A percentile compares a stretch with the other conserved stretches of the same genome.
phyloP scores from a whole-genome alignment of 1,139 yeast genomes.

The Tardiomyces depauwii region DNA sequence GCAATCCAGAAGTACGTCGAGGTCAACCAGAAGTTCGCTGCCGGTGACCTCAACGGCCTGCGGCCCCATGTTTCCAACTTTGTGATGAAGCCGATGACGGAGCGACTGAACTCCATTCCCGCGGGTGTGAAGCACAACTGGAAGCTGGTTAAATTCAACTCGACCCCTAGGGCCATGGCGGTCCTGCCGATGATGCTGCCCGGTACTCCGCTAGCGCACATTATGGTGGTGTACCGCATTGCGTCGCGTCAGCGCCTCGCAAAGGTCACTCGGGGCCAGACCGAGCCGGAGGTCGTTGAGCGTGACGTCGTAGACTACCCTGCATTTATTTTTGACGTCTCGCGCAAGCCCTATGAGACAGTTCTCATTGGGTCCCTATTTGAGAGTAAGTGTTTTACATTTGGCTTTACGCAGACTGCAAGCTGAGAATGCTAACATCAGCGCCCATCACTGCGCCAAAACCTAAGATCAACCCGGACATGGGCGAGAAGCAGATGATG shows the following conservation, averaged over 20 bases:
- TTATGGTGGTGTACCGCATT: slow-evolving; percentile 70
- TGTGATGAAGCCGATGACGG: slow-evolving; percentile 47
- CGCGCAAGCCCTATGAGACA: slow-evolving; percentile 43
- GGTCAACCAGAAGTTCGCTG: slow-evolving; percentile 59
- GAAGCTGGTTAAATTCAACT: slow-evolving; percentile 62
- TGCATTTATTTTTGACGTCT: slow-evolving; percentile 68
- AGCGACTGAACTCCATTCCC: slow-evolving; percentile 48
- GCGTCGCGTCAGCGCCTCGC: slow-evolving; percentile 61
- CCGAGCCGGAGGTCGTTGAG: slow-evolving; percentile 35
- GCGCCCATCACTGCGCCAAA: neutral
- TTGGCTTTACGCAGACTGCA: neutral
- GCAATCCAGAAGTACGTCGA: slow-evolving; percentile 57
- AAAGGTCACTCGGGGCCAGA: slow-evolving; percentile 27
- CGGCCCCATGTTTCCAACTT: slow-evolving; percentile 42
- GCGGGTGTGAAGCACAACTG: slow-evolving; percentile 50
- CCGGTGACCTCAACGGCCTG: slow-evolving; percentile 29
- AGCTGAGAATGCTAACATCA: neutral
- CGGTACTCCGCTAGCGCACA: slow-evolving; percentile 45
- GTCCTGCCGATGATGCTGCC: slow-evolving; percentile 61
- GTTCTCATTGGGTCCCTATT: slow-evolving; percentile 72
- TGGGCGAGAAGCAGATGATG: slow-evolving; percentile 11
- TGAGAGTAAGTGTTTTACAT: slow-evolving; percentile 29
- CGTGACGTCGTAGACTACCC: slow-evolving; percentile 61
- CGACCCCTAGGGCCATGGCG: slow-evolving; percentile 59
- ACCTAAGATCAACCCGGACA: neutral